These are phyloP conservation scores for Parathielavia appendiculata DNA, from an alignment of 495 filamentous ascomycete genomes.

Conservation along the genomic window DNA sequence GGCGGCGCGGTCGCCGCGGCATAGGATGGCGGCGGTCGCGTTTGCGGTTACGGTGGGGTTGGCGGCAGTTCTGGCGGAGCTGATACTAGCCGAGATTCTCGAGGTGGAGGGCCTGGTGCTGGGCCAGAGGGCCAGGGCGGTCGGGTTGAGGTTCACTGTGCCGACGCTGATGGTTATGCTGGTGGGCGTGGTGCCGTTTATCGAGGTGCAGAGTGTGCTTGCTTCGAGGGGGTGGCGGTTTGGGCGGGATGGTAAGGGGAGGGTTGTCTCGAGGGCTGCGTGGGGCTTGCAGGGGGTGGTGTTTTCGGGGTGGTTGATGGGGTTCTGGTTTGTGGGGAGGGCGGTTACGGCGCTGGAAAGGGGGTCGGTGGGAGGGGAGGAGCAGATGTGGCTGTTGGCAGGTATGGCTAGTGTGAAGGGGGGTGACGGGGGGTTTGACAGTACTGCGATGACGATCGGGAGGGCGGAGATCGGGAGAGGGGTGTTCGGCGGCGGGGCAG, in stretches of 20 bases:
- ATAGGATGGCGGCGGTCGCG: constrained; percentile 53
- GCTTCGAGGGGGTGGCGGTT: constrained; percentile 52
- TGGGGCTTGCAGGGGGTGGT: constrained; percentile 55
- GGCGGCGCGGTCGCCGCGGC: constrained; percentile 40
- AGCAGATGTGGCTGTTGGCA: constrained; percentile 5
- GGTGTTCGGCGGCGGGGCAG: constrained; percentile 25
- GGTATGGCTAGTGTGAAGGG: constrained; percentile 7
- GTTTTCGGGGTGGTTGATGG: constrained; percentile 57
- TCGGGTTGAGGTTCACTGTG: constrained; percentile 61
- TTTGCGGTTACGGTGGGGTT: constrained; percentile 70
- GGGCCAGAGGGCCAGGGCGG: constrained; percentile 53
- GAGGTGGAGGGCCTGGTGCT: constrained; percentile 58
- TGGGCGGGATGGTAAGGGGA: constrained; percentile 44
- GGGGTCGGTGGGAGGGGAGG: constrained; percentile 16
- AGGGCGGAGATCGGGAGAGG: constrained; percentile 21
- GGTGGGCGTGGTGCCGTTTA: constrained; percentile 61
- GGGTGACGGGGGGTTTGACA: constrained; percentile 19
- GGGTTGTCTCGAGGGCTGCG: constrained; percentile 42
- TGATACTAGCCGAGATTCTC: constrained; percentile 76
- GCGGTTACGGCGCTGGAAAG: constrained; percentile 51
- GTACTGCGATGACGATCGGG: constrained; percentile 27
- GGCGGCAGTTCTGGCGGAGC: constrained; percentile 64
- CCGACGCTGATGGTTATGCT: constrained; percentile 60
- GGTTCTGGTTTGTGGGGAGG: constrained; percentile 71
- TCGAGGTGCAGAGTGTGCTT: constrained; percentile 65